These are phyloP conservation scores for Entomortierella parvispora DNA, from an alignment of 192 early-diverging fungal species.

Conservation along the genomic window DNA sequence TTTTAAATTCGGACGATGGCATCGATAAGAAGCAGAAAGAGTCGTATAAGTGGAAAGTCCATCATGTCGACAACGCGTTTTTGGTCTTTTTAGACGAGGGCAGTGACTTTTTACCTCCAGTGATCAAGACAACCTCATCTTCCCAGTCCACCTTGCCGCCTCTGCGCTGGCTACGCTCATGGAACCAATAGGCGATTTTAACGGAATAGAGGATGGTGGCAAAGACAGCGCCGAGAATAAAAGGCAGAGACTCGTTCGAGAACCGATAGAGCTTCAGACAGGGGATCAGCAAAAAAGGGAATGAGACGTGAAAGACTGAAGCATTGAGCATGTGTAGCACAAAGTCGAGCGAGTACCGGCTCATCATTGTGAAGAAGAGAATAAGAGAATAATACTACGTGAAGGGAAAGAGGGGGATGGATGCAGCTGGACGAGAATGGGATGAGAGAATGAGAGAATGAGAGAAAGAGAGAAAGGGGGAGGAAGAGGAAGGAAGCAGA, in stretches of 20 bases:
- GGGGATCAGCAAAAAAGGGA: conserved; percentile 46
- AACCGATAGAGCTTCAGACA: conserved; percentile 39
- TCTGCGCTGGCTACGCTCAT: conserved; percentile 30
- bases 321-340: conserved; percentile 38
- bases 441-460: not conserved
- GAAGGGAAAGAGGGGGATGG: not conserved
- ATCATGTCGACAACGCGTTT: too few species aligned
- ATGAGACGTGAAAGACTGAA: conserved; percentile 46
- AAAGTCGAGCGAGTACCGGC: conserved; percentile 41
- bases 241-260: conserved; percentile 23
- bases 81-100: too few species aligned
- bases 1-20: too few species aligned
- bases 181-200: conserved; percentile 17
- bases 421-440: not conserved
- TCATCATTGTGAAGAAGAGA: conserved; percentile 13
- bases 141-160: conserved; percentile 58
- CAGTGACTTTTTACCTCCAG: conserved; percentile 70
- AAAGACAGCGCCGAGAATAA: conserved; percentile 19
- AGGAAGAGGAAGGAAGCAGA: not conserved
- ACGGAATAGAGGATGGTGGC: conserved; percentile 11
- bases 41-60: not conserved
- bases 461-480: not conserved
- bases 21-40: not conserved
- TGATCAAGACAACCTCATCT: conserved; percentile 70
- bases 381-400: not conserved